Evolutionary conservation across 1,284 basidiomycete genomes (phyloP), one percentile per base, ranked within the genome.

Genomic region (Puccinia horiana): DNA sequence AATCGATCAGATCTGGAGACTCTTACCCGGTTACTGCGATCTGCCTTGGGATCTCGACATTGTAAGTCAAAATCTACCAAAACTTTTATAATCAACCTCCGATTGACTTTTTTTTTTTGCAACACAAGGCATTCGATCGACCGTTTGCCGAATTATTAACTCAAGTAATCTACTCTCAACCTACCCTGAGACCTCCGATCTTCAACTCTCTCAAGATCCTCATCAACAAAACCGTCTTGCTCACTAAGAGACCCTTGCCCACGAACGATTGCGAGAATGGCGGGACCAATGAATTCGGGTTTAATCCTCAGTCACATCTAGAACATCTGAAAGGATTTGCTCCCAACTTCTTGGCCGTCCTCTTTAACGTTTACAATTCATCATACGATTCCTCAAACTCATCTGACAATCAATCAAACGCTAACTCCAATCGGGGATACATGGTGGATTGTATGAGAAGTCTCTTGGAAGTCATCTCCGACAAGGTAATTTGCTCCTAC

Each of bases 1-100:
- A 47, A 92, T 97, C 54, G 91, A 93, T 44, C 96, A 99, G 87
- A 91, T 97, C 70, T 98, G 96, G 96, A 90, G 91, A 49, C 88
- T 89, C 79, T 88, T 90, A 83, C 89, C 90, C 20, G 89, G 89
- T 0, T 91, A 90, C 87, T 90, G 90, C 83, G 95, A 96, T 76
- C 90, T 98, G 84, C 91, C 92, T 4, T 91, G 93, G 23, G 98
- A 98, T 88, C 92, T 95, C 49, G 85, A 85, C 69, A 83, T 85
- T 83, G 88, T 87, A 58, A 74, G 85, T 20, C 42, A 3, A n/a
- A 49, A 47, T 70, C 37, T 26, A 35, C 23, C n/a, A 20, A 52
- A 78, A 29, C 37, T 23, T n/a, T 78, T 52, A 54, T 12, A 9
- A 37, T 42, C 3, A 23, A 6, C 35, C 49, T 52, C n/a, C 20